Evolutionary conservation across 1,284 basidiomycete genomes (phyloP).

Genomic region (Leccinum subrobustum): DNA sequence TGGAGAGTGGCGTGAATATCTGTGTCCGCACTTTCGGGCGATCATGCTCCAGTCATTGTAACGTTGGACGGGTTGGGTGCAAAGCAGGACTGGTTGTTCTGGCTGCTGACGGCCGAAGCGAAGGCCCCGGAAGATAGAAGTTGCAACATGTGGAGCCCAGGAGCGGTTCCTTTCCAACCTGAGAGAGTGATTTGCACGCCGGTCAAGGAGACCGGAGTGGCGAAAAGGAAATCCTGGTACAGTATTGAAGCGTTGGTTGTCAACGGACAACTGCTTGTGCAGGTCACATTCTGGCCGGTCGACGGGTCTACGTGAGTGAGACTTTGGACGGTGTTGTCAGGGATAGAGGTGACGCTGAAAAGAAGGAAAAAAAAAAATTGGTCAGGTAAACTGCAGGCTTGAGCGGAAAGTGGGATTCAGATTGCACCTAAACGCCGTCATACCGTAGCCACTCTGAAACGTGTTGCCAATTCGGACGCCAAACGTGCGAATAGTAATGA

Average conservation of each 20-base stretch:
- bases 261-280: slow-evolving; percentile 70
- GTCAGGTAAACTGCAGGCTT: slow-evolving; percentile 1
- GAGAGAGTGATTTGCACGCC: slow-evolving; percentile 84
- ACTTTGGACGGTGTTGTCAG: slow-evolving; percentile 81
- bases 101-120: slow-evolving; percentile 61
- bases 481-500: slow-evolving; percentile 77
- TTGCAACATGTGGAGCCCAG: slow-evolving; percentile 88
- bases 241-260: slow-evolving; percentile 69
- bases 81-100: slow-evolving; percentile 75
- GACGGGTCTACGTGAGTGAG: slow-evolving; percentile 77
- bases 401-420: neutral
- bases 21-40: slow-evolving; percentile 58
- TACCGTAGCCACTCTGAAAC: slow-evolving; percentile 76
- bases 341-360: slow-evolving; percentile 76
- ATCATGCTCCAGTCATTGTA: slow-evolving; percentile 69
- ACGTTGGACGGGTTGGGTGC: slow-evolving; percentile 68
- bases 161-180: slow-evolving; percentile 71
- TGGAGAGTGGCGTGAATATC: slow-evolving; percentile 79
- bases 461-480: slow-evolving; percentile 93
- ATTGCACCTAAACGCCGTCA: slow-evolving; percentile 80
- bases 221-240: slow-evolving; percentile 90
- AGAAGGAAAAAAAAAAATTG: slow-evolving; percentile 9
- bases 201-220: slow-evolving; percentile 61
- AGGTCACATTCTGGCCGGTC: slow-evolving; percentile 72
- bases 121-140: slow-evolving; percentile 90